Base-by-base conservation (phyloP, 2,329 filamentous ascomycete species). In the Coccinonectria pachysandricola region DNA sequence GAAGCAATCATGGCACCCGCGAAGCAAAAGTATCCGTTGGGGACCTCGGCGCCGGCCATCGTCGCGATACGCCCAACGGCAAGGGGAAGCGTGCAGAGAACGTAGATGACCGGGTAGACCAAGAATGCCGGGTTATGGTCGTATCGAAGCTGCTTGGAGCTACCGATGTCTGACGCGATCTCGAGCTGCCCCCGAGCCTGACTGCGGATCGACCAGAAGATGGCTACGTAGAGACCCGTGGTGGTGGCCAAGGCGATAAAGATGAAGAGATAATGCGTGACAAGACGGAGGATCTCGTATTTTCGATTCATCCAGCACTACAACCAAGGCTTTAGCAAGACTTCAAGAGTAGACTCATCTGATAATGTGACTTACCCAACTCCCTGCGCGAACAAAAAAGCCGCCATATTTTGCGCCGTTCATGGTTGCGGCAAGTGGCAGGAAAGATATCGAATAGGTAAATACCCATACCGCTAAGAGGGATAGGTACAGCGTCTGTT, bases 101-200 rank as follows among this genome's bases (percentile, higher is more conserved):
- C 63, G 46, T 82, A 82, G 36, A 81, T 75, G 37, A 77, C 44
- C 0, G 78, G 78, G 34, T 83, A 83, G 6, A 79, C 60, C 15
- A 79, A 71, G 35, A 80, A 73, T 7, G 70, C 61, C 5, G 62
- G 63, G 33, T 68, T 62, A 32, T 54, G 56, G 12, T 32, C 42
- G 9, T 45, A 36, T 4, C 38, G 38, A 1, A 39, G 35, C 6
- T 36, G 31, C 6, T 32, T 23, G 6, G 26, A 25, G 12, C 44
- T 29, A 4, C 28, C 26, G 4, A 36, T 32, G 10, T 36, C 36
- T 6, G 24, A 25, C n/a, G 30, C 28, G 3, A 31, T 26, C 0
- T 35, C 29, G 2, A 34, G 22, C 5, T 26, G 27, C 9, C 28
- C 15, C 2, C 27, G 31, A 6, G 35, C 40, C 16, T 50, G 46